Percentiles rank a stretch among this genome's conserved stretches.
phyloP scores from a whole-genome alignment of 2,329 filamentous ascomycete genomes.

The Falciphora oryzae region DNA sequence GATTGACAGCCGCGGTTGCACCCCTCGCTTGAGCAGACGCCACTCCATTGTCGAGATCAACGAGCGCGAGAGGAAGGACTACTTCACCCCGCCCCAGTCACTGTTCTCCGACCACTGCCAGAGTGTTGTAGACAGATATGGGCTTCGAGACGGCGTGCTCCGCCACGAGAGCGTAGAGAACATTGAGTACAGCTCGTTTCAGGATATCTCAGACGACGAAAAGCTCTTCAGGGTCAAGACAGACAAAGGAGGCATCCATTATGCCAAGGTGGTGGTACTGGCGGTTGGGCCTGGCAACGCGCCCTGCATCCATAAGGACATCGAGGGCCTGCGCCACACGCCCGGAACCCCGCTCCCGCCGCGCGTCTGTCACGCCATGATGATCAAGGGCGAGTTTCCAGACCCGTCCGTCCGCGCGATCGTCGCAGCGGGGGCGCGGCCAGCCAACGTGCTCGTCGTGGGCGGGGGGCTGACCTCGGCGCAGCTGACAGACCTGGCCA shows the following conservation, averaged over 20 bases:
- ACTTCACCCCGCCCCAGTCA: constrained; percentile 57
- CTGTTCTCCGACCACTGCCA: constrained; percentile 59
- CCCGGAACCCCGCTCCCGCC: constrained; percentile 10
- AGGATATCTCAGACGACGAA: constrained; percentile 37
- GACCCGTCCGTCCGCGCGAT: constrained; percentile 44
- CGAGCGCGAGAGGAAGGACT: constrained; percentile 62
- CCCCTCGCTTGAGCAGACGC: constrained; percentile 26
- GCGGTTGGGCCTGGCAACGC: constrained; percentile 64
- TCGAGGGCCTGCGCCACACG: constrained; percentile 12
- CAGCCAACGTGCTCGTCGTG: constrained; percentile 64
- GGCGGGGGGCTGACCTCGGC: constrained; percentile 73
- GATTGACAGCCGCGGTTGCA: not conserved
- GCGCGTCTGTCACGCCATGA: constrained; percentile 50
- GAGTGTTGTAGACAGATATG: constrained; percentile 51
- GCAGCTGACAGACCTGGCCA: constrained; percentile 62
- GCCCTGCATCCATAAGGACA: constrained; percentile 38
- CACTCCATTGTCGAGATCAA: constrained; percentile 50
- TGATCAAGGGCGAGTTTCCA: constrained; percentile 51
- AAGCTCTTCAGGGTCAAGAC: constrained; percentile 62
- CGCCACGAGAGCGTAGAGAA: constrained; percentile 54
- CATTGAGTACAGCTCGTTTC: constrained; percentile 51
- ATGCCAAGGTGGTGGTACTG: constrained; percentile 59
- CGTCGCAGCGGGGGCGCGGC: constrained; percentile 36
- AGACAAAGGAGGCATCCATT: constrained; percentile 40
- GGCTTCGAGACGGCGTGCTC: constrained; percentile 46